phyloP scores from a whole-genome alignment of 164 flowering plant genomes.

The Dillenia turbinata region DNA sequence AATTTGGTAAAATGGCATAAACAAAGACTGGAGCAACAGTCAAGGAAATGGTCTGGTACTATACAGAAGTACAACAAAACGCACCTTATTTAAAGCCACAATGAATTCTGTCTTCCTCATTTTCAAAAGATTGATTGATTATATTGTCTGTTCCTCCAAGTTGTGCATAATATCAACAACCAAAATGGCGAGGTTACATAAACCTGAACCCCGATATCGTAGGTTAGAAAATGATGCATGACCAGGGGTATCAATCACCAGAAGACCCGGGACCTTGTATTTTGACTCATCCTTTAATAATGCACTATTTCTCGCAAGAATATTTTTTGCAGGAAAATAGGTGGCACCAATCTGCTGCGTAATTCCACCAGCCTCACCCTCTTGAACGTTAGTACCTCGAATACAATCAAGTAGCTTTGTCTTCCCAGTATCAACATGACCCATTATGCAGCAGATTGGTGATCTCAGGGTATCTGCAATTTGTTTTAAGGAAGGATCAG shows the following conservation, averaged over 20 bases:
- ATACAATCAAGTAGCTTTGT: slow-evolving; percentile 97
- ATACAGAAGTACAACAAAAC: neutral
- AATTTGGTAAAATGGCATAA: neutral
- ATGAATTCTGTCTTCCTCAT: slow-evolving; percentile 96
- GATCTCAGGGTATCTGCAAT: slow-evolving; percentile 71
- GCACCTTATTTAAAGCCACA: slow-evolving; percentile 92
- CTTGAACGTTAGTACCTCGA: slow-evolving; percentile 97
- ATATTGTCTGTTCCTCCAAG: slow-evolving; percentile 93
- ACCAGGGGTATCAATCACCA: slow-evolving; percentile 98
- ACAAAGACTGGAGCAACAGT: neutral
- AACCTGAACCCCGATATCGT: slow-evolving; percentile 92
- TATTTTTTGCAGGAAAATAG: slow-evolving; percentile 90
- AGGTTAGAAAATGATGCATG: slow-evolving; percentile 94
- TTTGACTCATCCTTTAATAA: slow-evolving; percentile 90
- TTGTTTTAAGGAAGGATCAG: slow-evolving; percentile 30
- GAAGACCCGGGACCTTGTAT: slow-evolving; percentile 83
- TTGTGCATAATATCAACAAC: slow-evolving; percentile 99
- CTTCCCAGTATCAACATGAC: slow-evolving; percentile 99
- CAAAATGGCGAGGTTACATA: slow-evolving; percentile 96
- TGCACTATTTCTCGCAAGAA: slow-evolving; percentile 90
- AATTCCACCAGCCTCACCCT: slow-evolving; percentile 99
- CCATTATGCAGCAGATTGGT: slow-evolving; percentile 99
- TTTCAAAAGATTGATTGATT: slow-evolving; percentile 88
- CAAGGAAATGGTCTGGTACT: no score
- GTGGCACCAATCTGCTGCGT: slow-evolving; percentile 99